Evolutionary conservation across 345 rosid genomes (phyloP), one percentile per base, ranked within the genome.

Genomic region (Salix suchowensis): DNA sequence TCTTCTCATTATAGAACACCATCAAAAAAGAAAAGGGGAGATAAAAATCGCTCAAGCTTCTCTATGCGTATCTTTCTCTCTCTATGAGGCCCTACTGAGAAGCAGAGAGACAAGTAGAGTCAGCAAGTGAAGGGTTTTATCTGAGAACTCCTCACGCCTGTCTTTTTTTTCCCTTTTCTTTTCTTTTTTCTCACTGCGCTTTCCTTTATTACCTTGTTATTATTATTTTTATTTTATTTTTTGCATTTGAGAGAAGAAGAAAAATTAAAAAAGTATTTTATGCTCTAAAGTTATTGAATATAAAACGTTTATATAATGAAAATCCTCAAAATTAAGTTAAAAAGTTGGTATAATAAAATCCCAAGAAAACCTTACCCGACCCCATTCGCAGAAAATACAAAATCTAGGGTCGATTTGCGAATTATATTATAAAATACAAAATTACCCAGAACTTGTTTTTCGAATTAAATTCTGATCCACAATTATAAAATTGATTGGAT

Each of bases 101-200:
- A 37, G 13, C 18, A 73, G 16, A 32, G 70, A 67, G 74, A 70
- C 81, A 80, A 72, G 68, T 28, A 46, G 50, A 79, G 75, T 2
- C 39, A 72, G 88, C 74, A 81, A 84, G 76, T 55, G 85, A 87
- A 79, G 82, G 87, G 86, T 80, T 90, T 87, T 87, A 84, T 80
- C 86, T 62, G 80, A 42, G 75, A 72, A 73, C 73, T 44, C 69
- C 71, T 85, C 91, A 87, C 91, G 89, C 86, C 82, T 87, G 88
- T 81, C 80, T 85, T 72, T 77, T 81, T 65, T 78, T 72, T 23
- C 40, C 7, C 10, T 52, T n/a, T 21, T 67, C 62, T 28, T 30
- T 8, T 42, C 15, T 50, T 26, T 7, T 66, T 32, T 0, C 15
- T 72, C 44, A 58, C 11, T 30, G 18, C 58, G 40, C 23, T 78